Conservation (phyloP, 371 early-diverging fungal species). For the Phascolomyces articulosus region DNA sequence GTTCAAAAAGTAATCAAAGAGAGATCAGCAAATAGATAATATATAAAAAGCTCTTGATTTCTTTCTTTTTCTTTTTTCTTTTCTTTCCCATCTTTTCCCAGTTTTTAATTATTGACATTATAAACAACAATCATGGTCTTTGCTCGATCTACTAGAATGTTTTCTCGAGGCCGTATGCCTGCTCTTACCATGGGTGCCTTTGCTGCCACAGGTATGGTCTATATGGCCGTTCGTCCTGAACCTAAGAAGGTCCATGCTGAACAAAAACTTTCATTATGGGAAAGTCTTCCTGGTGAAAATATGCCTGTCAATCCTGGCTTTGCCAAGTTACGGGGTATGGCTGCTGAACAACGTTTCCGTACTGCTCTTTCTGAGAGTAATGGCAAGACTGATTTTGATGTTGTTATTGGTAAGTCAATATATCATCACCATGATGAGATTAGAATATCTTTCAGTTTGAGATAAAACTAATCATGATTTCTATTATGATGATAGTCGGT, state of each 20-base stretch:
- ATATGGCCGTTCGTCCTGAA: conserved; percentile 29
- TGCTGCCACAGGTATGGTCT: conserved; percentile 37
- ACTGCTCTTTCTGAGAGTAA: conserved; percentile 40
- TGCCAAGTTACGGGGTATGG: conserved; percentile 46
- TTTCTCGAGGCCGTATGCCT: conserved; percentile 25
- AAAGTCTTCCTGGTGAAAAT: conserved; percentile 50
- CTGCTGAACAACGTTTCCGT: conserved; percentile 50
- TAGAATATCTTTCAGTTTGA: too few relatives aligned
- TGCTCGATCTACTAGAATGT: conserved; percentile 39
- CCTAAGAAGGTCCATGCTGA: conserved; percentile 39
- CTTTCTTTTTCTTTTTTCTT: conserved; percentile 1
- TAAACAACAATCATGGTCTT: conserved; percentile 17
- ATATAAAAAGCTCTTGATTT: conserved; percentile 4
- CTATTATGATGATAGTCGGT: conserved; percentile 16
- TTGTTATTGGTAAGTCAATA: conserved; percentile 46
- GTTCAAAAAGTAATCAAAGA: too few relatives aligned
- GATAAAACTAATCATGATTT: too few relatives aligned
- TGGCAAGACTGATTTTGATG: conserved; percentile 53
- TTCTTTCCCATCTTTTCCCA: background rate
- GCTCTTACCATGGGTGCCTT: conserved; percentile 34
- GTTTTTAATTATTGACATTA: background rate
- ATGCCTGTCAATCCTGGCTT: conserved; percentile 46
- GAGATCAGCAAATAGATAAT: conserved; percentile 1
- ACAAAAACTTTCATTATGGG: conserved; percentile 43
- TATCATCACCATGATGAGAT: too few relatives aligned